phyloP scores from a whole-genome alignment of 108 stramenopile genomes.

The Epithemia pelagica region DNA sequence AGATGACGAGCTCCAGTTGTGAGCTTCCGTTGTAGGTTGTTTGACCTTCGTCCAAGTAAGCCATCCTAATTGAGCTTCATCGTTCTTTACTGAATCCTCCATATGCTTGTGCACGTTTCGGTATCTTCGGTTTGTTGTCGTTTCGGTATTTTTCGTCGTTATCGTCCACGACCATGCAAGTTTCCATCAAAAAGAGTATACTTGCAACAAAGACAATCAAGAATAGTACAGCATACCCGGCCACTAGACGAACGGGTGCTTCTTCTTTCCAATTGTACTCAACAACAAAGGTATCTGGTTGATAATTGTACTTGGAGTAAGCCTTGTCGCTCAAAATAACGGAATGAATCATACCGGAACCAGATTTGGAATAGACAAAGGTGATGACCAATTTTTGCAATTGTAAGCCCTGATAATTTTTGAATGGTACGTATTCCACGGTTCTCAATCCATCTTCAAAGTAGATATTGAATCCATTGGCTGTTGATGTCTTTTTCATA shows the following conservation, averaged over 20 bases:
- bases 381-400: conserved; percentile 21
- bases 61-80: not conserved
- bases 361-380: conserved; percentile 32
- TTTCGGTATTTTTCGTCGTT: not conserved
- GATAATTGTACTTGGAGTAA: conserved; percentile 8
- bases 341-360: conserved; percentile 27
- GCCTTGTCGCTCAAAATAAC: conserved; percentile 7
- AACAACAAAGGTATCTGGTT: not conserved
- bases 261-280: conserved; percentile 30
- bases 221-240: conserved; percentile 24
- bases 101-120: not conserved
- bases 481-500: not conserved
- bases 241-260: conserved; percentile 16
- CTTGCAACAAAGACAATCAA: conserved; percentile 18
- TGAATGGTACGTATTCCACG: not conserved
- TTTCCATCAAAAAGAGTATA: conserved; percentile 22
- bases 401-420: not conserved
- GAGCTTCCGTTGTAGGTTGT: too few relatives aligned
- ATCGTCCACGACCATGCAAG: conserved; percentile 13
- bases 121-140: not conserved
- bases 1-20: too few relatives aligned
- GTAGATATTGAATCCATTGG: not conserved
- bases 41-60: too few relatives aligned
- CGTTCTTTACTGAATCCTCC: not conserved
- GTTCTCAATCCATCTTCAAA: not conserved